phyloP scores from a whole-genome alignment of 306 rosid genomes.

The Rosa lucieae region DNA sequence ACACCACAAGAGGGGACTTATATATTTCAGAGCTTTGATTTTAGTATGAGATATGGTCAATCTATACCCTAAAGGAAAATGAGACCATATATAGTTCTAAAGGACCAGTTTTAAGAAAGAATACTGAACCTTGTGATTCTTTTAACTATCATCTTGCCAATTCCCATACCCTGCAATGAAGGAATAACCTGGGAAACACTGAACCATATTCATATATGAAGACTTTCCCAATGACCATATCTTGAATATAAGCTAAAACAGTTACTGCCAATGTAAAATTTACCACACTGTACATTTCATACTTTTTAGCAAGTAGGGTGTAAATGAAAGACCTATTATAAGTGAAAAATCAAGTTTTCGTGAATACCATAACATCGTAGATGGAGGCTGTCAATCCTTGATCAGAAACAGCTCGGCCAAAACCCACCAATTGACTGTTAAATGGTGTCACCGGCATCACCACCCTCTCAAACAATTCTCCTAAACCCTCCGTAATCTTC shows the following conservation, averaged over 20 bases:
- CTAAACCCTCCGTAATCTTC: slow-evolving; percentile 14
- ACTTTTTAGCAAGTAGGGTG: neutral
- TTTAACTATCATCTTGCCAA: slow-evolving; percentile 65
- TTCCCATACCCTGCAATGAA: slow-evolving; percentile 71
- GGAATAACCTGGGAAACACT: slow-evolving; percentile 69
- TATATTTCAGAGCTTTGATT: neutral
- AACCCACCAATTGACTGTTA: slow-evolving; percentile 64
- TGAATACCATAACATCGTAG: slow-evolving; percentile 71
- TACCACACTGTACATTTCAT: neutral
- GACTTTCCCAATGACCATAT: neutral
- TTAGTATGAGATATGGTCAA: neutral
- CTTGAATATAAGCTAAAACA: neutral
- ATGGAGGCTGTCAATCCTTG: slow-evolving; percentile 76
- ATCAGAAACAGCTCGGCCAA: slow-evolving; percentile 86
- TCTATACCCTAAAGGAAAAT: no score
- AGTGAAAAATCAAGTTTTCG: neutral
- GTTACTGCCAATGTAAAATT: neutral
- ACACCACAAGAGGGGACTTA: neutral
- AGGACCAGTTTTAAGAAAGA: slow-evolving; percentile 3
- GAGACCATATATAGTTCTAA: neutral
- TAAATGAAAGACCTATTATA: neutral
- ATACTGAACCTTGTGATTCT: slow-evolving; percentile 55
- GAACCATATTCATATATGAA: slow-evolving; percentile 29
- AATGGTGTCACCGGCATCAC: slow-evolving; percentile 51
- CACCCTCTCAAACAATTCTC: slow-evolving; percentile 41